Percentiles rank a stretch among this genome's conserved stretches.
Evolutionary conservation across 2,329 filamentous ascomycete genomes (phyloP).

Genomic region (Hypoxylon sp.): DNA sequence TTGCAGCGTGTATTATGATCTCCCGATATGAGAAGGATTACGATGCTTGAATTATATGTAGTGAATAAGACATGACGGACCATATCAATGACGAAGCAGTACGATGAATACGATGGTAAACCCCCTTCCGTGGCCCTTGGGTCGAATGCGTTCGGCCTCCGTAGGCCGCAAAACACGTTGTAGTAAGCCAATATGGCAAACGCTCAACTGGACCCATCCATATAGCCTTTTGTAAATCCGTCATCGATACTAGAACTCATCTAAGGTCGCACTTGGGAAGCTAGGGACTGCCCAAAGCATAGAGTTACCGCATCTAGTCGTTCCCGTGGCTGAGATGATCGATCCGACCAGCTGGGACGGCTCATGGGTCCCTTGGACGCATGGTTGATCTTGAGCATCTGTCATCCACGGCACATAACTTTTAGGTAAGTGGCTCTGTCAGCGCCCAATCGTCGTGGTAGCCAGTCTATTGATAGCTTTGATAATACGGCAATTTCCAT

Average conservation of each 20-base stretch:
- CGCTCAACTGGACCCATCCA: conserved; percentile 1
- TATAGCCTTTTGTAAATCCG: conserved; percentile 3
- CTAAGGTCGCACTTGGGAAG: conserved; percentile 1
- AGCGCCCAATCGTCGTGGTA: conserved; percentile 9
- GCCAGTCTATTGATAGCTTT: conserved; percentile 6
- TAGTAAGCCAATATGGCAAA: conserved; percentile 18
- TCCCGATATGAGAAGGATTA: conserved; percentile 21
- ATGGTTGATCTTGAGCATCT: conserved; percentile 41
- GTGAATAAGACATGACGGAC: conserved; percentile 2
- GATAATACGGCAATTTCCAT: conserved; percentile 15
- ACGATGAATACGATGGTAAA: conserved; percentile 2
- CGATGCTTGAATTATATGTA: not conserved
- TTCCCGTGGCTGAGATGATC: conserved; percentile 44
- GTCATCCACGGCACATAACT: conserved; percentile 28
- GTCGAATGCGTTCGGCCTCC: not conserved
- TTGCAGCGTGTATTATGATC: conserved; percentile 1
- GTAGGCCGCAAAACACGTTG: conserved; percentile 4
- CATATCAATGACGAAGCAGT: not conserved
- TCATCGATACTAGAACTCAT: not conserved
- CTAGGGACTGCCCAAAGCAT: conserved; percentile 19
- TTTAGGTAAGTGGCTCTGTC: conserved; percentile 23
- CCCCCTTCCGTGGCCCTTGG: not conserved
- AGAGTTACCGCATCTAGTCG: conserved; percentile 15
- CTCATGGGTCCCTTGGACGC: conserved; percentile 41
- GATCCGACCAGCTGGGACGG: conserved; percentile 47